Conservation (phyloP, 257 asterid genomes). For the Ehretia macrophylla region DNA sequence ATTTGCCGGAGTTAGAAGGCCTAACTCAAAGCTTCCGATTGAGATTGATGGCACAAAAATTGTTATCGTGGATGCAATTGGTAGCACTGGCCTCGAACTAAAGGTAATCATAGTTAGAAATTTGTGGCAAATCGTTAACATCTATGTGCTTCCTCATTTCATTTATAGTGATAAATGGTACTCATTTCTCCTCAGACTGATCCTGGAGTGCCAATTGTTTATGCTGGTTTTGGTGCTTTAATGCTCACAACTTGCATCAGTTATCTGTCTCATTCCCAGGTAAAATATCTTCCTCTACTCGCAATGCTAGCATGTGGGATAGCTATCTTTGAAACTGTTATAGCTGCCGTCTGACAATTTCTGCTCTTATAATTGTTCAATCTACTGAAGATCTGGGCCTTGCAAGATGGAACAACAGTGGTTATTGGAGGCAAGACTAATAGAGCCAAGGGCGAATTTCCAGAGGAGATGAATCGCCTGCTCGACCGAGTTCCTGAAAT, state of each 20-base stretch:
- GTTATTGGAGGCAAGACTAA: constrained; percentile 84
- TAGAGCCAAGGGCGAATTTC: constrained; percentile 70
- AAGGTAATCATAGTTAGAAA: constrained; percentile 43
- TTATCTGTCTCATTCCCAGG: constrained; percentile 87
- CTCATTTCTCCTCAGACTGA: constrained; percentile 50
- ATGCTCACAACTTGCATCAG: constrained; percentile 95
- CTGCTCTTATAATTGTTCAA: neutral
- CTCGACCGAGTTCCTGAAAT: constrained; percentile 83
- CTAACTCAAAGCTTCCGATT: constrained; percentile 80
- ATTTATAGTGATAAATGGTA: constrained; percentile 6
- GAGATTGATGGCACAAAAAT: constrained; percentile 65
- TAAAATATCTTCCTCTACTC: constrained; percentile 11
- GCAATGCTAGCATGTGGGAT: neutral
- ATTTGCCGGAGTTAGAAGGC: constrained; percentile 73
- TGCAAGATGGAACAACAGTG: constrained; percentile 76
- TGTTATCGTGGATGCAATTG: constrained; percentile 56
- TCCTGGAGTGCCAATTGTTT: constrained; percentile 80
- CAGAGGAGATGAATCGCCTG: constrained; percentile 57
- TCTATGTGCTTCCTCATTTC: neutral
- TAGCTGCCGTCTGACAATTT: neutral
- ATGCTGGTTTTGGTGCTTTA: constrained; percentile 83
- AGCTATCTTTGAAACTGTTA: neutral
- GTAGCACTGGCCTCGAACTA: constrained; percentile 74
- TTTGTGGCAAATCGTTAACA: neutral
- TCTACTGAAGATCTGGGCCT: constrained; percentile 62